Evolutionary conservation across 1,284 basidiomycete genomes (phyloP), one percentile per base, ranked within the genome.

Genomic region (Leccinum glutinopallens): DNA sequence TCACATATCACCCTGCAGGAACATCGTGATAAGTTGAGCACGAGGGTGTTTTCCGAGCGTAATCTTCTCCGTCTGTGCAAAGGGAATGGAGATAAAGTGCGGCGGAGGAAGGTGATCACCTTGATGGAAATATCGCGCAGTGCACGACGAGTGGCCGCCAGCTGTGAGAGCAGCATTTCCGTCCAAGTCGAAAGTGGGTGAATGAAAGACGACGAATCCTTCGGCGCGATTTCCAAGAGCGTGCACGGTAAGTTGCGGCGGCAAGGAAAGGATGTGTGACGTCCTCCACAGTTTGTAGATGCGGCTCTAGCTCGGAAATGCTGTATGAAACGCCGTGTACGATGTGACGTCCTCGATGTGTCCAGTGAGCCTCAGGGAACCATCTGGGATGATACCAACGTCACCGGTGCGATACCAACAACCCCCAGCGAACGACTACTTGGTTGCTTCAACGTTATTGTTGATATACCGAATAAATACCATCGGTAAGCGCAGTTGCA

Each of bases 321-420:
- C 76, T 73, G 61, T 79, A 75, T n/a, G 79, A 80, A 58, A 80
- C 76, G 22, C 79, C 80, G 59, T 80, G 79, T 46, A 79, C 76
- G 55, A 77, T 79, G 71, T 71, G 55, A 70, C 75, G 49, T 80
- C 79, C 66, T 80, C 80, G 69, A 78, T 77, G 25, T 80, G 74
- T 15, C 80, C 80, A 57, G 75, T 71, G 12, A 80, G 70, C 58
- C 77, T 70, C 55, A 80, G 62, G 37, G 72, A 67, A 1, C 77
- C 77, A 12, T 76, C 71, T 29, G 70, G 62, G 53, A 78, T 74
- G 58, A 80, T 71, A 12, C 71, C 79, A 1, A 72, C 63, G 54
- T 80, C 79, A n/a, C 79, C 78, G 12, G 79, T 80, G 60, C 76
- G 75, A 65, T 77, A 80, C 79, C 79, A 80, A 13, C 75, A 75